Evolutionary conservation across 768 basidiomycete species (phyloP).

Genomic region (Tulasnella sp.): DNA sequence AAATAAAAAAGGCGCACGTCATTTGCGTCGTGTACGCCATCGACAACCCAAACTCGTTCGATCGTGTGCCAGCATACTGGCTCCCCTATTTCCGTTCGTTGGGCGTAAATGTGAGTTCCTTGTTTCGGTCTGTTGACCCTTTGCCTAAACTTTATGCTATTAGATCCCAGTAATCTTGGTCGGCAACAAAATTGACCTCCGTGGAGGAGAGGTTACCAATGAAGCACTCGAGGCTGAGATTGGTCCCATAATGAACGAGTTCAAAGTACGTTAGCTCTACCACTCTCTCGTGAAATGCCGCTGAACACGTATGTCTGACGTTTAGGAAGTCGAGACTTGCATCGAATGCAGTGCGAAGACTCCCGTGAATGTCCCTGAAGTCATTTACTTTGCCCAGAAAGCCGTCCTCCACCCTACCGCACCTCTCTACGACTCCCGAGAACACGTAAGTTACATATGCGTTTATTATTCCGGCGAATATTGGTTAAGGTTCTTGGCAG

Average conservation of each 20-base stretch:
- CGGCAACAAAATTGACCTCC: constrained; percentile 96
- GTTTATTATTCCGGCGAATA: neutral
- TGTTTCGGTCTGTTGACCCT: neutral
- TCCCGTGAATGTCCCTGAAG: constrained; percentile 89
- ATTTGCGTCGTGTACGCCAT: constrained; percentile 97
- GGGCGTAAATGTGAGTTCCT: constrained; percentile 78
- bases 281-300: neutral
- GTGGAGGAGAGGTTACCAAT: constrained; percentile 91
- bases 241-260: constrained; percentile 95
- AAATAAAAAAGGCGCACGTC: constrained; percentile 96
- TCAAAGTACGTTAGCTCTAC: constrained; percentile 60
- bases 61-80: constrained; percentile 98
- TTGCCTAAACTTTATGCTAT: neutral
- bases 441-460: constrained; percentile 63
- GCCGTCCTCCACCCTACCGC: constrained; percentile 96
- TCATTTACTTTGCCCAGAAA: constrained; percentile 98
- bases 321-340: constrained; percentile 95
- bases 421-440: constrained; percentile 92
- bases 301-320: neutral
- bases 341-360: constrained; percentile 94
- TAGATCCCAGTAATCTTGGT: constrained; percentile 95
- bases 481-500: constrained; percentile 42
- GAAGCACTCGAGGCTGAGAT: constrained; percentile 94
- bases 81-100: constrained; percentile 90
- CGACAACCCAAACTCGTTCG: constrained; percentile 93